These are phyloP conservation scores for Pyrenochaeta sp. DNA, from an alignment of 2,329 filamentous ascomycete species.

Conservation along the genomic window DNA sequence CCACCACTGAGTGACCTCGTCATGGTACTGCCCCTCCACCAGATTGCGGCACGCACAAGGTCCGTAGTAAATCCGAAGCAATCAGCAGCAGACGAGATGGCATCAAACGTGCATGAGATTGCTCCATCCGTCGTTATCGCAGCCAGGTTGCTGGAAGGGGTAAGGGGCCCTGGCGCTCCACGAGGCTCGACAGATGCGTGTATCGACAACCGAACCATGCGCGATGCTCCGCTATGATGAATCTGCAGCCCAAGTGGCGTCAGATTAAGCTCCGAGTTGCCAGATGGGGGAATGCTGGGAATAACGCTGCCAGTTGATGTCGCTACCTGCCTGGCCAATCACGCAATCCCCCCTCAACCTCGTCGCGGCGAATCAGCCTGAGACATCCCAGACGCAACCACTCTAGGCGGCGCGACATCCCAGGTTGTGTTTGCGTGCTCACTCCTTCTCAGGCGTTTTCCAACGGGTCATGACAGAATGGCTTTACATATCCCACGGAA, in stretches of 20 bases:
- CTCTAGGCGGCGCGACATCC: slow-evolving; percentile 15
- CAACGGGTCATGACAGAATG: slow-evolving; percentile 3
- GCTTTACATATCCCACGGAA: slow-evolving; percentile 1
- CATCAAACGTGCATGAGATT: slow-evolving; percentile 40
- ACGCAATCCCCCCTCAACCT: slow-evolving; percentile 38
- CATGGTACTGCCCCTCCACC: slow-evolving; percentile 9
- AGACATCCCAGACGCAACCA: slow-evolving; percentile 2
- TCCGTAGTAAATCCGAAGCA: slow-evolving; percentile 21
- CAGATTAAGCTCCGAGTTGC: slow-evolving; percentile 12
- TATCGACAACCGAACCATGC: slow-evolving; percentile 7
- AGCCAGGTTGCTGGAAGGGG: slow-evolving; percentile 11
- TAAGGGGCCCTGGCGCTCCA: slow-evolving; percentile 1
- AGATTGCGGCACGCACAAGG: slow-evolving; percentile 9
- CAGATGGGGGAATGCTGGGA: slow-evolving; percentile 11
- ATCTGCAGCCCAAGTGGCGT: slow-evolving; percentile 8
- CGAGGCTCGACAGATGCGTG: slow-evolving; percentile 2
- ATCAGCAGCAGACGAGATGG: slow-evolving; percentile 30
- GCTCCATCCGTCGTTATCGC: slow-evolving; percentile 30
- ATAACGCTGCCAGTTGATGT: slow-evolving; percentile 29
- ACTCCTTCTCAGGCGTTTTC: background rate
- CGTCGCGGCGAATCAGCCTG: slow-evolving; percentile 30
- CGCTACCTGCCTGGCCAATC: slow-evolving; percentile 39
- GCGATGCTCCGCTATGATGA: slow-evolving; percentile 11
- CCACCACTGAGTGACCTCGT: slow-evolving; percentile 1
- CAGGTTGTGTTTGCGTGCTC: slow-evolving; percentile 35